These are phyloP conservation scores for Cladosporium sphaerospermum DNA, from an alignment of 2,329 filamentous ascomycete species.

Conservation along the genomic window DNA sequence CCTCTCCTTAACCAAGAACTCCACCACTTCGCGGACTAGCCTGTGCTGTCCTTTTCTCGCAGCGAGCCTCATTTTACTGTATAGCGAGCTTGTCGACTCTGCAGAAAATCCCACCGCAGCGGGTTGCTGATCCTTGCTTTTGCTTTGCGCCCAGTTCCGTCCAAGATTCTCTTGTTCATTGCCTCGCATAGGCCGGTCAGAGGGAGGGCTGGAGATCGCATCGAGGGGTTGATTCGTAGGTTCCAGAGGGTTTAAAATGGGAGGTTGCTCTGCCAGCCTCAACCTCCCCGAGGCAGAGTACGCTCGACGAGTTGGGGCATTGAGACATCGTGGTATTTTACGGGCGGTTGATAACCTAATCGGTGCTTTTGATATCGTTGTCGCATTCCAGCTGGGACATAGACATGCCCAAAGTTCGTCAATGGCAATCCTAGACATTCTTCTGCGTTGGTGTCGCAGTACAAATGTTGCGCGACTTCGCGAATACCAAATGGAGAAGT, in stretches of 20 bases:
- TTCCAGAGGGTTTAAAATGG: neutral
- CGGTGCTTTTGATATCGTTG: neutral
- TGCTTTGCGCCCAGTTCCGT: neutral
- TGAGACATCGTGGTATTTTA: slow-evolving; percentile 6
- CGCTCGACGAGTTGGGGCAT: neutral
- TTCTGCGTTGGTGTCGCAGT: neutral
- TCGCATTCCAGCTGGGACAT: slow-evolving; percentile 8
- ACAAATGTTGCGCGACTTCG: slow-evolving; percentile 1
- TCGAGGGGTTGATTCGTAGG: neutral
- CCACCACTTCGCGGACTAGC: slow-evolving; percentile 44
- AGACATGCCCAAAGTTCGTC: slow-evolving; percentile 10
- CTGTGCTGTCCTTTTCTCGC: slow-evolving; percentile 34
- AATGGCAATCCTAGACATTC: slow-evolving; percentile 5
- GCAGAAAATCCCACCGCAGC: neutral
- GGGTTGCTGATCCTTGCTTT: neutral
- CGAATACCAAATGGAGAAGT: neutral
- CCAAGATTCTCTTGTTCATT: no score
- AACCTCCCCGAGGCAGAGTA: neutral
- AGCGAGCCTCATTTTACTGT: slow-evolving; percentile 43
- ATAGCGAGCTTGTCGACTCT: slow-evolving; percentile 32
- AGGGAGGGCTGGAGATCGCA: slow-evolving; percentile 1
- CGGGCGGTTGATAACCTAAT: neutral
- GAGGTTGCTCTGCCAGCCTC: neutral
- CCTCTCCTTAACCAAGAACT: slow-evolving; percentile 53
- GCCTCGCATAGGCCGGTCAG: no score